phyloP scores from a whole-genome alignment of 2,329 filamentous ascomycete species.

The Phialophora macrospora region DNA sequence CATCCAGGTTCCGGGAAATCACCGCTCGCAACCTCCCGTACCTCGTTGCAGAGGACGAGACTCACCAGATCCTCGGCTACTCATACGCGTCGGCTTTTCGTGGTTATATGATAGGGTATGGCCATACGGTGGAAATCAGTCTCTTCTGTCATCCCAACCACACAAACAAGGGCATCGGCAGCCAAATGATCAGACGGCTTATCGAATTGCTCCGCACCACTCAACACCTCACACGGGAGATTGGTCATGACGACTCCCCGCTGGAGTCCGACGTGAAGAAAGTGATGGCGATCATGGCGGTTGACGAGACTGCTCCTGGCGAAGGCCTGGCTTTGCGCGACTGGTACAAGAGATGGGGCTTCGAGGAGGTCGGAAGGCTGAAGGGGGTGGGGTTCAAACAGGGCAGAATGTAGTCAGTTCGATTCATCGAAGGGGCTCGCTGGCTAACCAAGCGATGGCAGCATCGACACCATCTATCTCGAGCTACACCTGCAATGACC shows the following conservation, averaged over 20 bases:
- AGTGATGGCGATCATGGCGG: slow-evolving; percentile 48
- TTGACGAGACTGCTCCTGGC: slow-evolving; percentile 44
- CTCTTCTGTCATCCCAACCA: slow-evolving; percentile 48
- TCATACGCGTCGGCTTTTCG: slow-evolving; percentile 46
- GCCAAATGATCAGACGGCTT: slow-evolving; percentile 42
- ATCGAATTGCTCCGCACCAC: slow-evolving; percentile 41
- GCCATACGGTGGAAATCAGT: slow-evolving; percentile 48
- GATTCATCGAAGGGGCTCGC: not conserved
- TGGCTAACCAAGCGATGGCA: slow-evolving; percentile 13
- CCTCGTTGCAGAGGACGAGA: slow-evolving; percentile 44
- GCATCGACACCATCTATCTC: slow-evolving; percentile 32
- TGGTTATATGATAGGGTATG: slow-evolving; percentile 46
- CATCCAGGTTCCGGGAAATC: slow-evolving; percentile 40
- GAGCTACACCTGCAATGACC: slow-evolving; percentile 27
- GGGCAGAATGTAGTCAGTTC: slow-evolving; percentile 44
- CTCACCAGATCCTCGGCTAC: slow-evolving; percentile 44
- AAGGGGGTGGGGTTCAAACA: slow-evolving; percentile 48
- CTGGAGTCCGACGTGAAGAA: slow-evolving; percentile 39
- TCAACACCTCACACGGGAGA: slow-evolving; percentile 38
- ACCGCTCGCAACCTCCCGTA: slow-evolving; percentile 44
- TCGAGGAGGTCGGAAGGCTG: slow-evolving; percentile 47
- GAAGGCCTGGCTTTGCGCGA: slow-evolving; percentile 44
- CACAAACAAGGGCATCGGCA: slow-evolving; percentile 44
- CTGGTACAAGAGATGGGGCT: slow-evolving; percentile 48
- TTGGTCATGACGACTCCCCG: slow-evolving; percentile 27